phyloP scores from a whole-genome alignment of 495 filamentous ascomycete species.

The Emericellopsis terricola region DNA sequence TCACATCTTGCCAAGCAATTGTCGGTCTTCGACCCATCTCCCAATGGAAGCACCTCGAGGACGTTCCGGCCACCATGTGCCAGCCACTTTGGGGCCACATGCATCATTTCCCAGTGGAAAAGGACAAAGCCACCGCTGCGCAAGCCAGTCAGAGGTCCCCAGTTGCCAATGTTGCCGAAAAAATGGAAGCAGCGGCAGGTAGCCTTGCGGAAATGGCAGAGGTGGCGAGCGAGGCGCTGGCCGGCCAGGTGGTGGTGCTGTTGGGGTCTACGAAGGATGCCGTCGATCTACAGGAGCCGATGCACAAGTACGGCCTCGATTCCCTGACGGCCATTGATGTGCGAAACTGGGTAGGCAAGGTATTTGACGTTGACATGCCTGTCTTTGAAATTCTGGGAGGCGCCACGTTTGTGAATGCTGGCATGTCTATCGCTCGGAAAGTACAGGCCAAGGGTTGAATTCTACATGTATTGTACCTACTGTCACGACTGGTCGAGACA shows the following conservation, averaged over 20 bases:
- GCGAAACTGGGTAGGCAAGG: conserved; percentile 2
- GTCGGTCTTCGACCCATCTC: neutral
- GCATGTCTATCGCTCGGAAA: conserved; percentile 2
- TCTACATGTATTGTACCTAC: no score
- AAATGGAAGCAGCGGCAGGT: neutral
- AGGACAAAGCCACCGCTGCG: neutral
- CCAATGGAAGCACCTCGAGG: neutral
- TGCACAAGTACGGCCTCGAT: conserved; percentile 2
- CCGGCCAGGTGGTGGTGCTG: neutral
- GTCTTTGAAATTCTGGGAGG: conserved; percentile 1
- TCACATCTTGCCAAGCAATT: neutral
- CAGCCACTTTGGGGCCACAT: neutral
- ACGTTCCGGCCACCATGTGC: neutral
- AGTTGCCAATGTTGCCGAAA: neutral
- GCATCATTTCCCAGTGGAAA: neutral
- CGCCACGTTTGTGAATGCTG: neutral
- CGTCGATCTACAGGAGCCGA: conserved; percentile 1
- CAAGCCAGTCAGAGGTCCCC: neutral
- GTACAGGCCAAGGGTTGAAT: neutral
- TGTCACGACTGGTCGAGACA: no score
- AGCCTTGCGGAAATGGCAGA: neutral
- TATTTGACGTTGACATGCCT: conserved; percentile 3
- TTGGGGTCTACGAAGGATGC: conserved; percentile 1
- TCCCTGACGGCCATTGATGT: conserved; percentile 1
- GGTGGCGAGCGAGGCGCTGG: conserved; percentile 2